These are phyloP conservation scores for Hypholoma sublateritium DNA, from an alignment of 768 basidiomycete species.

Conservation along the genomic window DNA sequence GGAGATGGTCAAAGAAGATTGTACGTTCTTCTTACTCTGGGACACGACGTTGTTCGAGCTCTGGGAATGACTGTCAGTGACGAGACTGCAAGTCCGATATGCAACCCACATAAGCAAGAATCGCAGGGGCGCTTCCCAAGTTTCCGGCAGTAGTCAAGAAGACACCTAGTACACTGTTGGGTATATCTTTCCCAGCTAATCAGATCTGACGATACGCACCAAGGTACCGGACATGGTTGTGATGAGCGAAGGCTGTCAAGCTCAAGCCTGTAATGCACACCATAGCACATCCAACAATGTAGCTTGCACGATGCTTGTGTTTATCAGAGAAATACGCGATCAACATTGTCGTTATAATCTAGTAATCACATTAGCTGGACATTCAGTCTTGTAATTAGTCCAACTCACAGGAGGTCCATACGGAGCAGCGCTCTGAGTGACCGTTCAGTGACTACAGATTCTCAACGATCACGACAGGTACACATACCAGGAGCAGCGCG, in stretches of 20 bases:
- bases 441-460: too few species aligned
- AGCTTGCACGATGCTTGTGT: conserved; percentile 39
- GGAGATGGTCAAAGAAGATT: conserved; percentile 39
- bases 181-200: background rate
- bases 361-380: conserved; percentile 1
- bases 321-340: conserved; percentile 49
- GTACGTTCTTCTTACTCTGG: conserved; percentile 44
- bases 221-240: conserved; percentile 40
- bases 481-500: conserved; percentile 38
- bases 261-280: conserved; percentile 39
- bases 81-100: too few species aligned
- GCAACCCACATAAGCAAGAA: conserved; percentile 40
- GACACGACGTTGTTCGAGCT: conserved; percentile 48
- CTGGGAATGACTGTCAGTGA: conserved; percentile 14
- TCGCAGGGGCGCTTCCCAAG: conserved; percentile 41
- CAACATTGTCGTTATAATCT: conserved; percentile 40
- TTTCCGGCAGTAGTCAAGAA: conserved; percentile 45
- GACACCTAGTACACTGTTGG: conserved; percentile 27
- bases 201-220: conserved; percentile 25
- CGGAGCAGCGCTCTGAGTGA: conserved; percentile 36
- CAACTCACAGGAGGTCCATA: conserved; percentile 41
- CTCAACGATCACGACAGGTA: conserved; percentile 6
- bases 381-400: background rate
- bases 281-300: conserved; percentile 36
- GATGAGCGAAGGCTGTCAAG: conserved; percentile 36